Evolutionary conservation across 495 filamentous ascomycete species (phyloP).

Genomic region (Aspergillus funiculosus): DNA sequence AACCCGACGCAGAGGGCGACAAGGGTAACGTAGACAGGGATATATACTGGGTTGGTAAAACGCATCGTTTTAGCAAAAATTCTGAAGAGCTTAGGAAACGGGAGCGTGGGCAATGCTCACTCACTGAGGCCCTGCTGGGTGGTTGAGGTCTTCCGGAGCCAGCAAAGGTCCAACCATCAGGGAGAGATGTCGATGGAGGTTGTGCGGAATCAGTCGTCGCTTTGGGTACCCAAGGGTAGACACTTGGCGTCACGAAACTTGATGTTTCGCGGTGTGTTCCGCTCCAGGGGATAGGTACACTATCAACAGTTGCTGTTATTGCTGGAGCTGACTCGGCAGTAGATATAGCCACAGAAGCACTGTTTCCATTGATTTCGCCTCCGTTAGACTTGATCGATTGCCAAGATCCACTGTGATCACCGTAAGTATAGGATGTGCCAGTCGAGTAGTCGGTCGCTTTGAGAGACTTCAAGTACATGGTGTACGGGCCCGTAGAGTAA

Average conservation of each 20-base stretch:
- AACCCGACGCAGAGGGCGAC: conserved; percentile 41
- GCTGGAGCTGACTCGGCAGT: conserved; percentile 40
- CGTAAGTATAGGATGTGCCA: conserved; percentile 74
- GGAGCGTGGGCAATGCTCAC: conserved; percentile 39
- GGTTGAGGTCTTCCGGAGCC: conserved; percentile 55
- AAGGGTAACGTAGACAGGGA: conserved; percentile 45
- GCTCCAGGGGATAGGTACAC: conserved; percentile 54
- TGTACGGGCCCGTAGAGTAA: conserved; percentile 73
- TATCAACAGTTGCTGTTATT: conserved; percentile 50
- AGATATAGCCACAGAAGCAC: conserved; percentile 33
- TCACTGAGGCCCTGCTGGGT: conserved; percentile 42
- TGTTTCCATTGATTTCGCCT: conserved; percentile 57
- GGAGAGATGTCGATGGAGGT: conserved; percentile 46
- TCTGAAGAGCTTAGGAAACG: conserved; percentile 7
- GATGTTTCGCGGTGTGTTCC: conserved; percentile 56
- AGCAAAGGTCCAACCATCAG: conserved; percentile 70
- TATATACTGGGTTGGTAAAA: conserved; percentile 35
- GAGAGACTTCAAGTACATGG: conserved; percentile 75
- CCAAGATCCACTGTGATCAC: conserved; percentile 70
- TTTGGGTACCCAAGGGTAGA: conserved; percentile 57
- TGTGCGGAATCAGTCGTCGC: conserved; percentile 29
- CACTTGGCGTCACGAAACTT: conserved; percentile 45
- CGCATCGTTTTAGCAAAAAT: conserved; percentile 27
- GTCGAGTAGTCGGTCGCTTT: conserved; percentile 85
- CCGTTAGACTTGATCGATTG: conserved; percentile 71